Evolutionary conservation across 2,329 filamentous ascomycete species (phyloP), one percentile per base, ranked within the genome.

Genomic region (Aspergillus sp.): DNA sequence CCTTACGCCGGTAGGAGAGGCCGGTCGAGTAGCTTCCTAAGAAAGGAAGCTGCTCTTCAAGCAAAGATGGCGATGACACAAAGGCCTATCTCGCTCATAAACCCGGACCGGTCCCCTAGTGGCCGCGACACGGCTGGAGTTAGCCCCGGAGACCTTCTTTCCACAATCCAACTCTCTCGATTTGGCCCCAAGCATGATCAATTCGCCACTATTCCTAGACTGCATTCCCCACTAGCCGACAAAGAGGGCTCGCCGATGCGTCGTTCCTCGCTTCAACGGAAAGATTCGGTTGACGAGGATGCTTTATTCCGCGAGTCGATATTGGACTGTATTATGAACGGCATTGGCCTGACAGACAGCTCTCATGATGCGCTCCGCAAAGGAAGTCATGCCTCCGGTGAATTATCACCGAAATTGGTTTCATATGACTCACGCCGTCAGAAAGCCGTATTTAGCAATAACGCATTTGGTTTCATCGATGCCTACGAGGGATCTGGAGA

Each of bases 291-390:
- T 7, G 91, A 96, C 63, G 95, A 98, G 70, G 93, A 97, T 67
- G 86, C 88, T 47, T 75, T 96, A 6, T 98, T 99, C 73, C 84
- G 96, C 41, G 88, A 91, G 58, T 96, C 92, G 0, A 91, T 99
- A 15, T 78, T 98, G 20, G 91, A 96, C 65, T 98, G 95, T 70
- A 96, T 99, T 78, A 93, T 96, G 75, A 97, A 93, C 70, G 89
- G 92, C 0, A 89, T 99, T 59, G 95, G 95, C 0, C 78, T 99
- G 56, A 89, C 87, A 2, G 68, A 70, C 19, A 86, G 87, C 33
- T 83, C 82, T 3, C 86, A 86, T 37, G 85, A 87, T 57, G 81
- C 83, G 0, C 80, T 89, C 0, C 83, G 84, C 48, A 89, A 89
- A 64, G 79, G 63, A 24, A 71, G 83, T 0, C 86, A 73, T 45